These are phyloP conservation scores for Spongispora temasekensis DNA, from an alignment of 1,284 basidiomycete genomes.

Conservation along the genomic window DNA sequence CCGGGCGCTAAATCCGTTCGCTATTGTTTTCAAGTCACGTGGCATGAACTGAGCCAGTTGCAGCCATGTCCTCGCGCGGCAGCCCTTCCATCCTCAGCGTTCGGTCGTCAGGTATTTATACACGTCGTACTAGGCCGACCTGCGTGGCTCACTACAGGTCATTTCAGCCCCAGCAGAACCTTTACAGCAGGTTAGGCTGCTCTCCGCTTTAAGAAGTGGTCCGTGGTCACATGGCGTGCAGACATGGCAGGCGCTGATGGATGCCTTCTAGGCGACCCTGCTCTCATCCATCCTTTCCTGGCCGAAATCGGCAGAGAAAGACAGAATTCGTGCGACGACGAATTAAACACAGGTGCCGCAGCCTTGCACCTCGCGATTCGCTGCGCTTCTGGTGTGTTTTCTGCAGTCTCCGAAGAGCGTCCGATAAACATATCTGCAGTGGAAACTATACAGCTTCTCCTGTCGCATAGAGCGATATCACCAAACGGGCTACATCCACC, in stretches of 20 bases:
- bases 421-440: slow-evolving; percentile 16
- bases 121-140: not conserved
- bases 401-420: not conserved
- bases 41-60: too few relatives aligned
- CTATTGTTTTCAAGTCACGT: too few relatives aligned
- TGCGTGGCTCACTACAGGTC: slow-evolving; percentile 4
- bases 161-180: slow-evolving; percentile 47
- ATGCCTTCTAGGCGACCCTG: slow-evolving; percentile 60
- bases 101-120: slow-evolving; percentile 17
- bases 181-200: slow-evolving; percentile 68
- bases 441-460: slow-evolving; percentile 54
- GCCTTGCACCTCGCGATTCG: slow-evolving; percentile 86
- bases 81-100: slow-evolving; percentile 18
- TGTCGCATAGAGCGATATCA: slow-evolving; percentile 75
- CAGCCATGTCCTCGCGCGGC: slow-evolving; percentile 22
- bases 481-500: slow-evolving; percentile 74
- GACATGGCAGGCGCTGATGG: slow-evolving; percentile 4
- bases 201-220: slow-evolving; percentile 76
- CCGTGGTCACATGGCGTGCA: slow-evolving; percentile 13
- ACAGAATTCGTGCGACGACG: slow-evolving; percentile 45
- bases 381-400: slow-evolving; percentile 73
- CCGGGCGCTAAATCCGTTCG: too few relatives aligned
- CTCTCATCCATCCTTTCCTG: slow-evolving; percentile 83
- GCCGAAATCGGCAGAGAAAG: slow-evolving; percentile 70
- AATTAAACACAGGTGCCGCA: slow-evolving; percentile 66